These are phyloP conservation scores for Pouteria glomerata DNA, from an alignment of 148 eudicot species.

Conservation along the genomic window DNA sequence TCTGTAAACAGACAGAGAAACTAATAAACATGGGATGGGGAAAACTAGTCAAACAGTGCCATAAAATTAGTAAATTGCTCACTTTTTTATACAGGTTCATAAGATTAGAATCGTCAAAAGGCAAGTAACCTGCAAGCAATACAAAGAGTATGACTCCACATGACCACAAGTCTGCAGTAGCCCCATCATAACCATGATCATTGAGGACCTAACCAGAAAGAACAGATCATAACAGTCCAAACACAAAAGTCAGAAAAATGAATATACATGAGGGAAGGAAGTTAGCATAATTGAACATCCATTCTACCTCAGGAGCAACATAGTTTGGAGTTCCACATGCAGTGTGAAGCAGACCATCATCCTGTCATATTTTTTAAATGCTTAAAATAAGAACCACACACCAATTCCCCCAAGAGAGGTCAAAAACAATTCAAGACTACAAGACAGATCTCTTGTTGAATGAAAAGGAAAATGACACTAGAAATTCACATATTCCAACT, in stretches of 20 bases:
- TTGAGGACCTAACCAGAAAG: conserved; percentile 57
- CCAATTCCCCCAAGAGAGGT: background rate
- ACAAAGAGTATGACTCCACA: conserved; percentile 97
- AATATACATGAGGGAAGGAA: background rate
- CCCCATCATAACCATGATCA: conserved; percentile 91
- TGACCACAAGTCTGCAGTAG: conserved; percentile 96
- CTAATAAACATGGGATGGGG: conserved; percentile 3
- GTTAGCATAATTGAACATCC: background rate
- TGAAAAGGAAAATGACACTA: background rate
- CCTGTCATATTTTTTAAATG: conserved; percentile 53
- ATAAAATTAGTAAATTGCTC: conserved; percentile 33
- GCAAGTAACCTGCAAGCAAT: conserved; percentile 97
- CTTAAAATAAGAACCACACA: background rate
- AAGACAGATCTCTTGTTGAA: background rate
- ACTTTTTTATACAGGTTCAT: conserved; percentile 89
- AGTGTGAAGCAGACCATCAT: conserved; percentile 93
- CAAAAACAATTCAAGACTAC: background rate
- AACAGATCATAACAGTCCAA: background rate
- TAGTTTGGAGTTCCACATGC: conserved; percentile 97
- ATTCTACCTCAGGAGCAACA: conserved; percentile 90
- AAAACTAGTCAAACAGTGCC: conserved; percentile 13
- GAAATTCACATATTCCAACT: background rate
- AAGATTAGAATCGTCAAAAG: conserved; percentile 94
- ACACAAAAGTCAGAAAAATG: background rate
- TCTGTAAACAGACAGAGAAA: conserved; percentile 41